Evolutionary conservation across 108 stramenopile genomes (phyloP).

Genomic region (Aurantiochytrium sp.): DNA sequence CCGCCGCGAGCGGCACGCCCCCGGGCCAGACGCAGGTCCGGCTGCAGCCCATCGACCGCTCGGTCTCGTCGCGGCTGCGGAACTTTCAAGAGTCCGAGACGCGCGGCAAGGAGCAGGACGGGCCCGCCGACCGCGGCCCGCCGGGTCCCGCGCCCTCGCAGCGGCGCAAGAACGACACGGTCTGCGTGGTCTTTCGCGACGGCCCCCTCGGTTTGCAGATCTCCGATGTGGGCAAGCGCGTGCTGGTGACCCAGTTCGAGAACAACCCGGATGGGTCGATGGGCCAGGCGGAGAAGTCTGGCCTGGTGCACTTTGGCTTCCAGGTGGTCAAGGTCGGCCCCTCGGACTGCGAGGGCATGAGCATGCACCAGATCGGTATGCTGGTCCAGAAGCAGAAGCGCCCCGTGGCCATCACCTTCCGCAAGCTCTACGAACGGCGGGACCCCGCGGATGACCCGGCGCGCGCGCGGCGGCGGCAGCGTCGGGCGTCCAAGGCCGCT

Average conservation of each 20-base stretch:
- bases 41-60: not conserved
- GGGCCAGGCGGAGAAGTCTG: slow-evolving; percentile 23
- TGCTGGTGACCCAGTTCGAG: not conserved
- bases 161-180: not conserved
- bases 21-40: not conserved
- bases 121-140: not conserved
- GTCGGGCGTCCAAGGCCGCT: not conserved
- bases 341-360: not conserved
- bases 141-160: not conserved
- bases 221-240: slow-evolving; percentile 24
- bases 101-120: too few relatives aligned
- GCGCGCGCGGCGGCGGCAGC: not conserved
- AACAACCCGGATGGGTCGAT: not conserved
- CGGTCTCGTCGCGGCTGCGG: not conserved
- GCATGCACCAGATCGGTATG: slow-evolving; percentile 25
- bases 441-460: not conserved
- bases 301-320: slow-evolving; percentile 15
- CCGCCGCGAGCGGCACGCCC: not conserved
- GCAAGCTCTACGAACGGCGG: not conserved
- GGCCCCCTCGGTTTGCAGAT: slow-evolving; percentile 14
- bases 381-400: slow-evolving; percentile 6
- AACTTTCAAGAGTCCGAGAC: not conserved
- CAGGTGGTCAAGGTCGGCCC: not conserved
- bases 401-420: slow-evolving; percentile 1
- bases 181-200: not conserved